phyloP scores from a whole-genome alignment of 352 stramenopile species.

The Pythium chondricola region DNA sequence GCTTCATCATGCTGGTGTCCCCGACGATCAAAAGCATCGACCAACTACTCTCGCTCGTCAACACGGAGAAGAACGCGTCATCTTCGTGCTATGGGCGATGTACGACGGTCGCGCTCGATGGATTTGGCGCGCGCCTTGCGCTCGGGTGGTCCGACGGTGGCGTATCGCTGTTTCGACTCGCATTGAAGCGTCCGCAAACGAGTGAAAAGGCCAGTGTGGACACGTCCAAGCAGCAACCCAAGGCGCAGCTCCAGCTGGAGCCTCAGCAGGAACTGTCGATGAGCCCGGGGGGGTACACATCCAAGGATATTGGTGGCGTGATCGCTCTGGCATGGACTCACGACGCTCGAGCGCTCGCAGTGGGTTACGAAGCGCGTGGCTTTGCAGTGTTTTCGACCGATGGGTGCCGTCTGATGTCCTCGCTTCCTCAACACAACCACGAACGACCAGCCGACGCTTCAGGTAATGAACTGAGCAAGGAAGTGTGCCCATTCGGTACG shows the following conservation, averaged over 20 bases:
- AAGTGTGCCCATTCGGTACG: constrained; percentile 57
- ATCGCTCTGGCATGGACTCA: constrained; percentile 60
- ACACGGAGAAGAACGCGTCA: constrained; percentile 37
- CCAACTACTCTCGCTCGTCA: constrained; percentile 70
- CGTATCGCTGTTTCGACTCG: constrained; percentile 57
- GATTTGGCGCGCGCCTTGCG: constrained; percentile 39
- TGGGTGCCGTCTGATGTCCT: constrained; percentile 79
- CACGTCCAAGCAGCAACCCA: neutral
- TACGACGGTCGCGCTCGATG: constrained; percentile 39
- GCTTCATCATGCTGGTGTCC: constrained; percentile 72
- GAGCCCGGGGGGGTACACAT: constrained; percentile 50
- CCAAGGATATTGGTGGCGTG: constrained; percentile 48
- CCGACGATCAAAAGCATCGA: constrained; percentile 53
- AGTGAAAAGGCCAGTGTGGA: neutral
- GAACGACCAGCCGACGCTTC: constrained; percentile 21
- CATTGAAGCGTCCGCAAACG: constrained; percentile 15
- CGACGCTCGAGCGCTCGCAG: constrained; percentile 47
- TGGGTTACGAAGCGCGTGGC: constrained; percentile 66
- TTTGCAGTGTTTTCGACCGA: constrained; percentile 78
- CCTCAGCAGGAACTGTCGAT: constrained; percentile 61
- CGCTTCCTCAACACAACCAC: constrained; percentile 70
- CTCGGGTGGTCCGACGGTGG: constrained; percentile 72
- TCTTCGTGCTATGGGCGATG: constrained; percentile 33
- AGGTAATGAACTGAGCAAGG: constrained; percentile 25
- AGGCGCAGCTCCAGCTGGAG: constrained; percentile 23